Base-by-base conservation (phyloP, 768 basidiomycete species). In the Phaeotremella fagi region DNA sequence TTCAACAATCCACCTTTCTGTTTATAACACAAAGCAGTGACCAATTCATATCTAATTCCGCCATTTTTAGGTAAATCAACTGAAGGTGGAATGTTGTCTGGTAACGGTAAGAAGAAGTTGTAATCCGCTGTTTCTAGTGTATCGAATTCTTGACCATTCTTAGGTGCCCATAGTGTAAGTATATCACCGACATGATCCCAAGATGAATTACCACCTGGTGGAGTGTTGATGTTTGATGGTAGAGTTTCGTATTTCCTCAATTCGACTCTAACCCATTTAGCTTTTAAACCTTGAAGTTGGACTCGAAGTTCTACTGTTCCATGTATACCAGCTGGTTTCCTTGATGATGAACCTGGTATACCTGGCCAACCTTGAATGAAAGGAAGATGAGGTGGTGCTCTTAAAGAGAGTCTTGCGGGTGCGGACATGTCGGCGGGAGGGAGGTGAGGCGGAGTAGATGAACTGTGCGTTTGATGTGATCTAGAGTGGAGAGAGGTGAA, bases 261-360 rank as follows among this genome's bases (percentile, higher is more conserved):
- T 75, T 94, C 90, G 55, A 95, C 83, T 59, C 85, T 83, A 23
- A 97, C 85, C 85, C 88, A 94, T 75, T 90, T 88, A 24, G 88
- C 88, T 77, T 90, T 91, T 69, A 88, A 81, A 15, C 87, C 85
- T 45, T 57, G 43, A 3, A 79, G 77, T 0, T 83, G 85, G 4
- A 84, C 79, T 16, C 91, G 84, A 12, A 97, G 81, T 73, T 97
- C 91, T 47, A 97, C 81, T 18, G 88, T 85, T 15, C 73, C 73
- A 53, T 72, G 67, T 7, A 74, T 60, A 4, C 65, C 71, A 26
- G 73, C 60, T 16, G 60, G 50, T 51, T 63, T 67, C 0, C 73
- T 59, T 14, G 60, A 50, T 3, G 56, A 41, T 23, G 53, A 51
- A 6, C 54, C 56, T 20, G 67, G 63, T 26, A 74, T 71, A 18